phyloP scores from a whole-genome alignment of 371 early-diverging fungal species.

The Mucor saturninus region DNA sequence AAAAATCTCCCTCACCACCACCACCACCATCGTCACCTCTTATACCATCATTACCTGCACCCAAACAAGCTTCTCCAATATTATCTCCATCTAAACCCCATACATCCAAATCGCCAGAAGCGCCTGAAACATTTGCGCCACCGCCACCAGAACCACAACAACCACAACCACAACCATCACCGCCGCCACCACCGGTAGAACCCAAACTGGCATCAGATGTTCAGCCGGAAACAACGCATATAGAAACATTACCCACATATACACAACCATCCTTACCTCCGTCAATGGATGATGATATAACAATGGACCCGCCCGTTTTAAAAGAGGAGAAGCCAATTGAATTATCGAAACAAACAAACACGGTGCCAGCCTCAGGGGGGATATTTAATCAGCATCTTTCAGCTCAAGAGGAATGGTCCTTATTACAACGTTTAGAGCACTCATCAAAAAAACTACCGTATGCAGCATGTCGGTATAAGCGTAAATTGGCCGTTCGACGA shows the following conservation, averaged over 20 bases:
- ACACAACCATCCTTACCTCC: not conserved
- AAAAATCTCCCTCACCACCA: not conserved
- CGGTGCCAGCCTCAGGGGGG: not conserved
- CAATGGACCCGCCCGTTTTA: not conserved
- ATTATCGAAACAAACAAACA: not conserved
- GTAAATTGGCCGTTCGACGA: slow-evolving; percentile 69
- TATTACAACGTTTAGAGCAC: slow-evolving; percentile 62
- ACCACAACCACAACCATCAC: not conserved
- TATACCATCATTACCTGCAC: not conserved
- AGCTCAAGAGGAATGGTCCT: slow-evolving; percentile 64
- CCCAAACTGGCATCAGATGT: not conserved
- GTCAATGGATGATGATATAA: not conserved
- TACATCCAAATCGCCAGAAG: not conserved
- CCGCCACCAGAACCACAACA: not conserved
- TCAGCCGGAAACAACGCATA: not conserved
- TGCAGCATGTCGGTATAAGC: slow-evolving; percentile 61
- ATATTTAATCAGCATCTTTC: slow-evolving; percentile 12
- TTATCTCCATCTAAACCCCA: not conserved
- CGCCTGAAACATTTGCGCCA: not conserved
- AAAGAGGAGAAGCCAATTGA: not conserved
- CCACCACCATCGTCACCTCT: too few relatives aligned
- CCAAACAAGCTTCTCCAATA: not conserved
- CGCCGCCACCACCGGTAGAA: not conserved
- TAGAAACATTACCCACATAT: not conserved
- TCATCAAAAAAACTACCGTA: slow-evolving; percentile 50